Evolutionary conservation across 805 yeast genomes (phyloP), one percentile per base, ranked within the genome.

Genomic region (Schwanniomyces sp.): DNA sequence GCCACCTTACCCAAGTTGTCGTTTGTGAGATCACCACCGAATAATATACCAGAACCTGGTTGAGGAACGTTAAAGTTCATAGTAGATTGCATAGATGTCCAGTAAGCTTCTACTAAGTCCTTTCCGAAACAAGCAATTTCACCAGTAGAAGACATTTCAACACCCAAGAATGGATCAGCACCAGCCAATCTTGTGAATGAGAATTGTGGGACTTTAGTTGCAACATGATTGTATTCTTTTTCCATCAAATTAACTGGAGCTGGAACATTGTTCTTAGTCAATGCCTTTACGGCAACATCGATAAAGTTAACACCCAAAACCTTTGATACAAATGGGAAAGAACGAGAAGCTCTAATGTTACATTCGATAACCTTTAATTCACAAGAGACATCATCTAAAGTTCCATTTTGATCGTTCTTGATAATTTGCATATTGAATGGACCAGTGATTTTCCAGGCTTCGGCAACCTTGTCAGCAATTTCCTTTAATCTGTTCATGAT

Each of bases 131-230:
- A 88, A 27, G 99, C 99, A 66, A 94, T 88, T 75, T 94, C 99
- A 70, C 99, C 99, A 44, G 99, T 94, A 10, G 98, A 91, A 6
- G 98, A 86, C 99, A 94, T 94, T 76, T 94, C 99, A 56, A 94
- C 99, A 54, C 99, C 99, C 64, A 94, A 79, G 80, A 88, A 91
- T 54, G 99, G 99, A 70, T 94, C 99, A 43, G 99, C 99, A 56
- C 99, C 99, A 16, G 98, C 97, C 62, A 94, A 79, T 76, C 99
- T 85, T 34, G 98, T 91, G 78, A 94, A 94, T 7, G 98, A 92
- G 73, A 94, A 94, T 75, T 94, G 99, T 41, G 99, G 99, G 46
- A 92, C 97, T 75, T 94, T 94, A 18, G 63, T 62, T 43, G 98
- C 98, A 64, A 92, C 98, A 62, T 90, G 88, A 58, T 81, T 75